These are phyloP conservation scores for Cladosporium sp. DNA, from an alignment of 2,329 filamentous ascomycete genomes.

Conservation along the genomic window DNA sequence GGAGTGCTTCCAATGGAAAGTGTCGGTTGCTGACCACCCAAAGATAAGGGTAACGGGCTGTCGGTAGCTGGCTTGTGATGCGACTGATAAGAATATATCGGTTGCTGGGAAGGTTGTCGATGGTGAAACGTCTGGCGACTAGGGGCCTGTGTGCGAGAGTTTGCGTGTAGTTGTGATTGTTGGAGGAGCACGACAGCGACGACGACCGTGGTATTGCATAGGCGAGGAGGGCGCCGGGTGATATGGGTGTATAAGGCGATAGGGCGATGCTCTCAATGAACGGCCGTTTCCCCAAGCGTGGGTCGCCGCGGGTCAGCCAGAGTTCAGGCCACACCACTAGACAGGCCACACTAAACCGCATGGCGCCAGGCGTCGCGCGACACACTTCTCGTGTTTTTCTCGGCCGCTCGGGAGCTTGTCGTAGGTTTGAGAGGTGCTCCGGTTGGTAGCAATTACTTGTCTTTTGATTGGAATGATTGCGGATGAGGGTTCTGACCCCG, in stretches of 20 bases:
- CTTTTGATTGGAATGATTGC: constrained; percentile 6
- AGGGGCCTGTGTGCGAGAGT: constrained; percentile 12
- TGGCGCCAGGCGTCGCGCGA: constrained; percentile 19
- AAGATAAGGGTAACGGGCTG: constrained; percentile 22
- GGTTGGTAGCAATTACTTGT: background rate
- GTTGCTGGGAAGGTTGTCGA: constrained; percentile 3
- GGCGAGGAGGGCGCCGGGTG: constrained; percentile 19
- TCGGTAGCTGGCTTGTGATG: constrained; percentile 14
- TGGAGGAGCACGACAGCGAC: constrained; percentile 4
- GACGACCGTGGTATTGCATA: constrained; percentile 11
- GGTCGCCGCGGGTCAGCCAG: constrained; percentile 17
- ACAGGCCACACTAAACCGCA: constrained; percentile 11
- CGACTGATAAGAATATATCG: constrained; percentile 15
- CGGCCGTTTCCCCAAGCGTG: constrained; percentile 21
- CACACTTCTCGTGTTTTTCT: constrained; percentile 18
- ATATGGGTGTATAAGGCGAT: constrained; percentile 22
- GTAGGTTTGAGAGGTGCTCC: constrained; percentile 11
- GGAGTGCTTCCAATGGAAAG: constrained; percentile 18
- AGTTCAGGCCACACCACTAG: constrained; percentile 15
- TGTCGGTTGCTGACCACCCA: constrained; percentile 19
- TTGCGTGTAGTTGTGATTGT: background rate
- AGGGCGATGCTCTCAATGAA: constrained; percentile 20
- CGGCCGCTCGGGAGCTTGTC: constrained; percentile 18
- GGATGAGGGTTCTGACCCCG: background rate
- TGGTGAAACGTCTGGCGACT: constrained; percentile 12